Evolutionary conservation across 2,329 filamentous ascomycete species (phyloP), one percentile per base, ranked within the genome.

Genomic region (Phialemonium atrogriseum): DNA sequence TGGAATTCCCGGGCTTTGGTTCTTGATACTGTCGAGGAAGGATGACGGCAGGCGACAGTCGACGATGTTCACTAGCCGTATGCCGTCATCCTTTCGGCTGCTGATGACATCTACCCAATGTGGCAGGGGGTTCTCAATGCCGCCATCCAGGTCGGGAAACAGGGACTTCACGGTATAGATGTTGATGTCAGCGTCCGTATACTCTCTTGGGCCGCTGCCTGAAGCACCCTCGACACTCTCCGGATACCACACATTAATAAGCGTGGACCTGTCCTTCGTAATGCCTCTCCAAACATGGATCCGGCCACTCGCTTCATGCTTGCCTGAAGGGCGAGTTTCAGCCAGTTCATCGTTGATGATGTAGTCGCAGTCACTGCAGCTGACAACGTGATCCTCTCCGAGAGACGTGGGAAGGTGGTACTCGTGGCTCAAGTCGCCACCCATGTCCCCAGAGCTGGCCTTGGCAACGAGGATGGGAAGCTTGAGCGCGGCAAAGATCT

Each of bases 401-500:
- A 82, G 78, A 0, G 71, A 51, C 18, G 80, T 85, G 2, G 81
- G 71, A 30, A 94, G 80, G 51, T 95, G 91, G 51, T 93, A 98
- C 49, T 98, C 91, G 52, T 98, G 91, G 54, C 88, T 96, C 22
- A 94, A 60, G 43, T 80, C 81, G 10, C 91, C 91, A 19, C 91
- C 91, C 74, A 98, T 98, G 43, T 86, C 84, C n/a, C 91, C 91
- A 1, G 89, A 95, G 53, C 88, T 88, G 6, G 91, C 91, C 45
- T 85, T 77, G 2, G 89, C 89, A 13, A 93, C 79, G 1, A 94
- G 56, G 43, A 91, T 85, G 0, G 86, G 86, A 10, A 98, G 55
- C 43, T 80, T 86, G 20, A 98, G 64, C 36, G 93, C 84, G 26
- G 83, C 62, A 47, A 98, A 93, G 30, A 98, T 72, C 12, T 68